Evolutionary conservation across 148 eudicot species (phyloP).

Genomic region (Rhododendron vialii): DNA sequence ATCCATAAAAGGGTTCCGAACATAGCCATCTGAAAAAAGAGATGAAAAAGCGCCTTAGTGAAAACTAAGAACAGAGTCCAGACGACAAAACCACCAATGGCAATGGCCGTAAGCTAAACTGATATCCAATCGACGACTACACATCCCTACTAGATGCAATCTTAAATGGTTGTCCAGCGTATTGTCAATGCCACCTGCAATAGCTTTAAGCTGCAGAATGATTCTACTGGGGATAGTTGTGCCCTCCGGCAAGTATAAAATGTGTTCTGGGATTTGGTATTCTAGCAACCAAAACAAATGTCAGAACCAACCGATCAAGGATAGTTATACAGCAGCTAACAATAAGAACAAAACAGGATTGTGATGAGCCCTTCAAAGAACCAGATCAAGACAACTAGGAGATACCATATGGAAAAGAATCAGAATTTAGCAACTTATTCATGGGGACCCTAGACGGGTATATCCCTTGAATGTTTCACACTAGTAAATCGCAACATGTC

Average conservation of each 20-base stretch:
- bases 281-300: neutral
- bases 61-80: neutral
- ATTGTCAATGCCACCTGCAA: neutral
- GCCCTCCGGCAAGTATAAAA: neutral
- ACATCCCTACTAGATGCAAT: neutral
- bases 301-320: neutral
- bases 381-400: neutral
- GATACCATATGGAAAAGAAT: neutral
- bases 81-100: neutral
- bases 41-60: neutral
- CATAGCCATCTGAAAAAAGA: neutral
- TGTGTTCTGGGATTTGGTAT: neutral
- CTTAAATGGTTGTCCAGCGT: neutral
- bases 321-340: neutral
- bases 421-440: constrained; percentile 26
- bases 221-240: neutral
- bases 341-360: neutral
- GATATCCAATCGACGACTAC: neutral
- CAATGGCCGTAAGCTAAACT: neutral
- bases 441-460: constrained; percentile 21
- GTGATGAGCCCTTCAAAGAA: neutral
- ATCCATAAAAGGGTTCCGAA: neutral
- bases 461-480: constrained; percentile 27
- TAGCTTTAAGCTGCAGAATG: neutral
- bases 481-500: constrained; percentile 24